Percentiles rank a stretch among this genome's conserved stretches.
Conservation (phyloP, 257 asterid genomes). For the Solanum etuberosum region DNA sequence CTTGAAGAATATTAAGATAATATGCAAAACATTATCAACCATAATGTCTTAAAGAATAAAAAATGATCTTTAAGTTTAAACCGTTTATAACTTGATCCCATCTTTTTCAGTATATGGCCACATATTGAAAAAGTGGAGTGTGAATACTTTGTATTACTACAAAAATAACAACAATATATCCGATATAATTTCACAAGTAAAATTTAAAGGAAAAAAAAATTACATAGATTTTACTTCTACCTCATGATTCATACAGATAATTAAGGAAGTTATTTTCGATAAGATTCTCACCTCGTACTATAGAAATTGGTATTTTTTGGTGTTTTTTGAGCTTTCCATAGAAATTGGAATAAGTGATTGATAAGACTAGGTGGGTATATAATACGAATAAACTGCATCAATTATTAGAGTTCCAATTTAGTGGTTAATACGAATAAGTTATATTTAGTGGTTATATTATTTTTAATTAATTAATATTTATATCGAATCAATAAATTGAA, state of each 20-base stretch:
- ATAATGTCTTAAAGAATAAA: background rate
- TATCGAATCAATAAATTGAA: background rate
- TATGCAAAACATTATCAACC: background rate
- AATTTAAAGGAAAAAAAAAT: fast-evolving
- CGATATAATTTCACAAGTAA: fast-evolving
- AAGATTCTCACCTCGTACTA: background rate
- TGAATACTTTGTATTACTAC: background rate
- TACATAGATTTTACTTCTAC: fast-evolving
- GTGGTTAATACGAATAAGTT: background rate
- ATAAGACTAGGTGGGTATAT: background rate
- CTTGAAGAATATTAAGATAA: background rate
- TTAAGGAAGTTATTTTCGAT: background rate
- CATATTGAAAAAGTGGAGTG: background rate
- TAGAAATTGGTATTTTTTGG: background rate
- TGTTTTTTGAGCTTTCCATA: background rate
- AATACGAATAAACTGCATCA: background rate
- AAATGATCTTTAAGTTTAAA: background rate
- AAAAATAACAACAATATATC: background rate
- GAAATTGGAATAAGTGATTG: background rate
- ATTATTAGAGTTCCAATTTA: background rate
- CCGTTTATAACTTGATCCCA: background rate
- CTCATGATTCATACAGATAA: background rate
- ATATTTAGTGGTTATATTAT: background rate
- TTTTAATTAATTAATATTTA: background rate
- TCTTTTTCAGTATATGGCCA: background rate